Evolutionary conservation across 2,329 filamentous ascomycete species (phyloP).

Genomic region (Xylaria hypoxylon): DNA sequence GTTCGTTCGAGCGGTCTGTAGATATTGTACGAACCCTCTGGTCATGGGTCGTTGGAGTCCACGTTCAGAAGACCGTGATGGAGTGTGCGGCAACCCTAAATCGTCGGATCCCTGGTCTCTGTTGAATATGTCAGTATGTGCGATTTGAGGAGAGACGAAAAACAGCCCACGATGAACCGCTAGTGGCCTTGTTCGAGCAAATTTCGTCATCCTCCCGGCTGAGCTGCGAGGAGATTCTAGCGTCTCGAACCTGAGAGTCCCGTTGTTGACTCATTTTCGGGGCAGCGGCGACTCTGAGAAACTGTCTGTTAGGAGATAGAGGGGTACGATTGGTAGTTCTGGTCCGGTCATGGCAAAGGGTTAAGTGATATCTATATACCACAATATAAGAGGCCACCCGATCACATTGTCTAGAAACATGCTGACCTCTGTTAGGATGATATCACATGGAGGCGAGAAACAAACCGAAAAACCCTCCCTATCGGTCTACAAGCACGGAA

Average conservation of each 20-base stretch:
- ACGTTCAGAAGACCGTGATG: constrained; percentile 30
- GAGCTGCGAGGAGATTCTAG: constrained; percentile 3
- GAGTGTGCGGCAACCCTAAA: not conserved
- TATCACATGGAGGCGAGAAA: constrained; percentile 25
- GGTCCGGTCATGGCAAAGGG: constrained; percentile 9
- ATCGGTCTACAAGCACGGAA: constrained; percentile 4
- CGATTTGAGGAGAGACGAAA: not conserved
- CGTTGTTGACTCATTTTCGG: constrained; percentile 19
- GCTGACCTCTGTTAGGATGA: constrained; percentile 1
- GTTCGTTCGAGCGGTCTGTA: constrained; percentile 26
- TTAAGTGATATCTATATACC: constrained; percentile 19
- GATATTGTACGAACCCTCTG: constrained; percentile 19
- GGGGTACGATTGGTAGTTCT: not conserved
- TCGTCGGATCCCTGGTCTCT: constrained; percentile 29
- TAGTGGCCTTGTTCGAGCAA: constrained; percentile 32
- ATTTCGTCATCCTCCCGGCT: constrained; percentile 29
- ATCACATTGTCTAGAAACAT: constrained; percentile 16
- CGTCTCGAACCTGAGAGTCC: not conserved
- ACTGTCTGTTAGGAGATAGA: not conserved
- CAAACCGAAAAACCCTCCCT: constrained; percentile 5
- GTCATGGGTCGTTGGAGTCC: constrained; percentile 27
- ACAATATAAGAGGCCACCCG: constrained; percentile 28
- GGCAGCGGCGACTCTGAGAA: not conserved
- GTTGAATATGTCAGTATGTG: constrained; percentile 18
- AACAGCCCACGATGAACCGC: constrained; percentile 33